Conservation (phyloP, 768 basidiomycete genomes). For the Podaxis sp. region DNA sequence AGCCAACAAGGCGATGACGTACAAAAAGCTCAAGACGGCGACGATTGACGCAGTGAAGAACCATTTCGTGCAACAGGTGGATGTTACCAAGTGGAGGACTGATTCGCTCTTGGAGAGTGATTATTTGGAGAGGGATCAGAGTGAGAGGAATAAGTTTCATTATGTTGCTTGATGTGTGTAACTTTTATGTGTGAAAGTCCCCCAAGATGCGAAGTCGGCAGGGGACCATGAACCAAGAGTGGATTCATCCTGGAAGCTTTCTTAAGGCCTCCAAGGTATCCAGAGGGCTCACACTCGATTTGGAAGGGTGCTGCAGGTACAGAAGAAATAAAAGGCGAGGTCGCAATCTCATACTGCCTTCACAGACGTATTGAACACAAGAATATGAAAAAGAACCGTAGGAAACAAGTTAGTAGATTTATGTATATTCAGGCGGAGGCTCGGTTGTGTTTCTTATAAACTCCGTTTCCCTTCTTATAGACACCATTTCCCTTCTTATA, state of each 20-base stretch:
- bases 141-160: slow-evolving; percentile 65
- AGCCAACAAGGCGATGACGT: slow-evolving; percentile 75
- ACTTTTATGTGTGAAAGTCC: no score
- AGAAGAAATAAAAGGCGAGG: no score
- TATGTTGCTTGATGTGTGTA: slow-evolving; percentile 57
- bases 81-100: slow-evolving; percentile 81
- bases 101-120: slow-evolving; percentile 81
- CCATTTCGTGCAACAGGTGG: slow-evolving; percentile 83
- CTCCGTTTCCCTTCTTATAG: slow-evolving; percentile 3
- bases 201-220: no score
- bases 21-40: slow-evolving; percentile 75
- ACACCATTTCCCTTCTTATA: not conserved
- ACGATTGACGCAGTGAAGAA: slow-evolving; percentile 84
- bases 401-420: not conserved
- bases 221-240: no score
- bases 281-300: no score
- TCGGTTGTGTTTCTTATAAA: not conserved
- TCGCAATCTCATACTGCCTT: no score
- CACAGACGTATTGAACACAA: no score
- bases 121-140: slow-evolving; percentile 75
- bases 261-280: no score
- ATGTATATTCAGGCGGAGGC: not conserved
- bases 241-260: no score
- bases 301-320: no score
- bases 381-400: no score